Evolutionary conservation across 1,139 yeast genomes (phyloP).

Genomic region (Diutina siamensis): DNA sequence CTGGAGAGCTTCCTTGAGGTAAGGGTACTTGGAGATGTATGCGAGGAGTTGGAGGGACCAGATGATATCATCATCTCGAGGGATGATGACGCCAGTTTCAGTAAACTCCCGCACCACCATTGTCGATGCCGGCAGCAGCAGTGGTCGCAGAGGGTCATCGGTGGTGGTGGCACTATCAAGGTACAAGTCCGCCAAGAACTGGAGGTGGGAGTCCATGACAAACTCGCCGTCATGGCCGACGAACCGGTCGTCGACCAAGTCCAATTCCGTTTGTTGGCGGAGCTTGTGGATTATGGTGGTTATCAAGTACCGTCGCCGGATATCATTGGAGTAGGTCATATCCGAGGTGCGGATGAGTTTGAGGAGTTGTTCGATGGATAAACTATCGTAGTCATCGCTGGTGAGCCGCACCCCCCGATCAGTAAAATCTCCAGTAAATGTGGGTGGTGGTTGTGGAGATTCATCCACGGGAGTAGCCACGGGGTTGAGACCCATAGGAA

Average conservation of each 20-base stretch:
- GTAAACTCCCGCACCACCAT: conserved; percentile 54
- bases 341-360: conserved; percentile 18
- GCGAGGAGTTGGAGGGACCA: conserved; percentile 91
- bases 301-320: conserved; percentile 26
- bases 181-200: conserved; percentile 31
- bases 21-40: conserved; percentile 83
- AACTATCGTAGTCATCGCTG: conserved; percentile 29
- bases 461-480: not conserved
- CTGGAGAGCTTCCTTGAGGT: conserved; percentile 63
- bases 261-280: conserved; percentile 27
- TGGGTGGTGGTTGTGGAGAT: not conserved
- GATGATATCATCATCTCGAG: conserved; percentile 84
- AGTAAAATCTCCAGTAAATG: not conserved
- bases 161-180: conserved; percentile 18
- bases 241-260: conserved; percentile 23
- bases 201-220: conserved; percentile 34
- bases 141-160: not conserved
- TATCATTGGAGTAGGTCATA: conserved; percentile 16
- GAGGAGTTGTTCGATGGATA: conserved; percentile 27
- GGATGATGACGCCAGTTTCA: conserved; percentile 63
- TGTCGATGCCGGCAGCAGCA: conserved; percentile 13
- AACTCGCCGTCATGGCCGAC: conserved; percentile 20
- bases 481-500: not conserved
- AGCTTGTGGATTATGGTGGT: conserved; percentile 27
- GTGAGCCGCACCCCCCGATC: conserved; percentile 12